Evolutionary conservation across 345 rosid genomes (phyloP).

Genomic region (Mangifera indica): DNA sequence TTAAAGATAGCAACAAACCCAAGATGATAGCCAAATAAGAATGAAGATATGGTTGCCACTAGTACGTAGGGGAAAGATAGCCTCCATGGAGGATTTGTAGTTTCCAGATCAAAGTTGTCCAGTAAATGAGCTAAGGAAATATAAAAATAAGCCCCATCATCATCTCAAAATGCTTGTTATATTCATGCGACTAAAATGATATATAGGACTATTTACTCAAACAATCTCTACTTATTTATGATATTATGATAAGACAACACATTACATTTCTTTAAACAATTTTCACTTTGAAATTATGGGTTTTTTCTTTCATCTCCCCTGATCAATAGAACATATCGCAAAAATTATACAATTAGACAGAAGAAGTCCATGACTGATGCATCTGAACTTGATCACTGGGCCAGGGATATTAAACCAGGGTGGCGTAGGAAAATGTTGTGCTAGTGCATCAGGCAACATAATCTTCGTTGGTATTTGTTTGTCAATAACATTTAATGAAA

Average conservation of each 20-base stretch:
- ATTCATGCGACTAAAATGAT: background rate
- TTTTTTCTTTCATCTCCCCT: background rate
- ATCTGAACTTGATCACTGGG: background rate
- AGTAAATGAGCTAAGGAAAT: constrained; percentile 49
- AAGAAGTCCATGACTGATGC: background rate
- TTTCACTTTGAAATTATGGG: background rate
- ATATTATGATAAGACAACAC: background rate
- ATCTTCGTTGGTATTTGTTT: no score
- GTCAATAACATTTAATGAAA: constrained; percentile 4
- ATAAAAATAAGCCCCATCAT: constrained; percentile 13
- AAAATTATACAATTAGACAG: background rate
- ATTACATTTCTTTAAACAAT: constrained; percentile 1
- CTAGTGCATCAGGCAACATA: no score
- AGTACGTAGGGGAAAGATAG: constrained; percentile 78
- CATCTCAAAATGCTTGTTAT: background rate
- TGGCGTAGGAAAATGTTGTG: background rate
- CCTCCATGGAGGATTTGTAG: constrained; percentile 82
- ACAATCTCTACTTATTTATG: background rate
- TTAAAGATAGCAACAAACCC: constrained; percentile 56
- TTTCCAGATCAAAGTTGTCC: constrained; percentile 40
- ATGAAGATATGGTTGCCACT: constrained; percentile 76
- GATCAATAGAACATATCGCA: background rate
- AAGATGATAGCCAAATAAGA: constrained; percentile 90
- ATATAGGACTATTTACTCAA: background rate
- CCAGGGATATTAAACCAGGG: background rate